Conservation (phyloP, 495 filamentous ascomycete genomes). For the Penicillium bialowiezense region DNA sequence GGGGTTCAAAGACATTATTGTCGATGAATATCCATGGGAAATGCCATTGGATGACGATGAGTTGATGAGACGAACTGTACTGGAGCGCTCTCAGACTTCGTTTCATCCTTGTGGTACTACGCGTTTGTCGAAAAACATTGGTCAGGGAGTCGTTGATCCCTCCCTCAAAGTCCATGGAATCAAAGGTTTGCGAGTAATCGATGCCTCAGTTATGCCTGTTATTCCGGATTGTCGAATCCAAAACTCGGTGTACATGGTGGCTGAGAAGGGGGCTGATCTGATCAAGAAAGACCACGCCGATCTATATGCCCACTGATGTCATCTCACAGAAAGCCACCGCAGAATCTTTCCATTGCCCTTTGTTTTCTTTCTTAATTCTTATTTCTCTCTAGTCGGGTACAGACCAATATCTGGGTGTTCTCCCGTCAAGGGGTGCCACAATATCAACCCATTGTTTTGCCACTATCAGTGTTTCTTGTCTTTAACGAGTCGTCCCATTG, state of each 20-base stretch:
- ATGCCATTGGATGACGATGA: conserved; percentile 54
- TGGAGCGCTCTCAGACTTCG: conserved; percentile 54
- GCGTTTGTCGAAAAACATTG: conserved; percentile 48
- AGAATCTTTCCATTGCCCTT: too few relatives aligned
- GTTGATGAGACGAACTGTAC: conserved; percentile 52
- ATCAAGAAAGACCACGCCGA: conserved; percentile 10
- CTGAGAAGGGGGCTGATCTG: conserved; percentile 42
- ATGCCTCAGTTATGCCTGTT: conserved; percentile 32
- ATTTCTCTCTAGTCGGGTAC: too few relatives aligned
- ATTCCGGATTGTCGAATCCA: conserved; percentile 39
- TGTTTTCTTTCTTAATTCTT: too few relatives aligned
- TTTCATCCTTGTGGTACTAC: conserved; percentile 56
- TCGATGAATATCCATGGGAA: conserved; percentile 53
- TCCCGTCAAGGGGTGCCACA: too few relatives aligned
- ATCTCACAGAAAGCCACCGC: too few relatives aligned
- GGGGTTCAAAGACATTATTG: conserved; percentile 54
- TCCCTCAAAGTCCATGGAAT: conserved; percentile 53
- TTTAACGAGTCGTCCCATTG: too few relatives aligned
- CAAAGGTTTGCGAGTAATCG: conserved; percentile 47
- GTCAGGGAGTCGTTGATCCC: conserved; percentile 49
- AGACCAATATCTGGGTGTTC: too few relatives aligned
- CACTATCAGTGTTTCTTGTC: too few relatives aligned
- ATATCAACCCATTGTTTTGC: too few relatives aligned
- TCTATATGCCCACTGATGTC: not conserved
- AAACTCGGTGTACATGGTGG: conserved; percentile 55